These are phyloP conservation scores for Cystofilobasidium macerans DNA, from an alignment of 768 basidiomycete species.

Conservation along the genomic window DNA sequence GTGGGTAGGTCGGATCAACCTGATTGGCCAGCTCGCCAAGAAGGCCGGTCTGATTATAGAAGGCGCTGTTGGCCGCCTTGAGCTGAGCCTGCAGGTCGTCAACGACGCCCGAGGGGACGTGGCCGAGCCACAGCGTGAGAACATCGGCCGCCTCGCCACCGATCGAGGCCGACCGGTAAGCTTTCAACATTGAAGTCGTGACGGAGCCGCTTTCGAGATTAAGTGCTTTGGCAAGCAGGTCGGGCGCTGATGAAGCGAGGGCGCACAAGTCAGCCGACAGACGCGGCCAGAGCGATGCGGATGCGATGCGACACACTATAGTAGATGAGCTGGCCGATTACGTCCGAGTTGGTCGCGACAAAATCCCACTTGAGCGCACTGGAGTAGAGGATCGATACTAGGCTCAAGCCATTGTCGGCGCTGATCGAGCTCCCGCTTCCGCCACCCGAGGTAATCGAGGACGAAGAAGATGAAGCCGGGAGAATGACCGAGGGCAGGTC, in stretches of 20 bases:
- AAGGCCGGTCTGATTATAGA: constrained; percentile 25
- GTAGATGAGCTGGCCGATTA: constrained; percentile 22
- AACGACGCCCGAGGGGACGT: constrained; percentile 12
- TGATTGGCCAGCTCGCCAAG: constrained; percentile 23
- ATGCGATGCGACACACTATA: neutral
- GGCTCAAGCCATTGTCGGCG: constrained; percentile 2
- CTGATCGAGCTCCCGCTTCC: neutral
- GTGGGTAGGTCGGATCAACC: constrained; percentile 18
- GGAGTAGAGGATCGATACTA: constrained; percentile 17
- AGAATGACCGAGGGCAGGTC: constrained; percentile 22
- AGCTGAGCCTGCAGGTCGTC: constrained; percentile 22
- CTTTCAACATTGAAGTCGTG: constrained; percentile 20
- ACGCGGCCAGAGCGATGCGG: neutral
- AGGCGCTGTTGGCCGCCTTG: constrained; percentile 22
- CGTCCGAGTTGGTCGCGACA: constrained; percentile 25
- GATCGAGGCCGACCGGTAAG: constrained; percentile 20
- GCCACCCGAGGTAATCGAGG: no score
- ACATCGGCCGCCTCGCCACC: constrained; percentile 6
- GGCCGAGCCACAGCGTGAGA: constrained; percentile 20
- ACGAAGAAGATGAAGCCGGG: neutral
- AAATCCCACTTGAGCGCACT: constrained; percentile 13
- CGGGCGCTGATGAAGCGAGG: neutral
- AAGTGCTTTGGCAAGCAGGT: constrained; percentile 16
- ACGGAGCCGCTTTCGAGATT: constrained; percentile 11
- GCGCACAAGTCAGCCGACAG: neutral